Percentiles rank a stretch among this genome's conserved stretches.
Conservation (phyloP, 345 rosid genomes). For the Turnera subulata region DNA sequence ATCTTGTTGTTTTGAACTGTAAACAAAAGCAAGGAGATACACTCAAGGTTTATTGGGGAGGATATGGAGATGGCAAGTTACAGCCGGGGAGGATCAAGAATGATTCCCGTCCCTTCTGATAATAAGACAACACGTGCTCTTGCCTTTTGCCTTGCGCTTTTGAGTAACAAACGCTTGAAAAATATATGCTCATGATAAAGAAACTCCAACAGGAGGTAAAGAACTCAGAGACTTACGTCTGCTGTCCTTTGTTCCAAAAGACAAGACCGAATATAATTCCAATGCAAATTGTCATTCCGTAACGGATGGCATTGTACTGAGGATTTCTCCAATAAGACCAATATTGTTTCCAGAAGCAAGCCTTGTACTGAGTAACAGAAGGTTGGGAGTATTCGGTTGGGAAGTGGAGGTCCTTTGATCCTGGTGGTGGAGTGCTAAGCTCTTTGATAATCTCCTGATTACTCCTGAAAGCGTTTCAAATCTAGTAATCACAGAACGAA, state of each 20-base stretch:
- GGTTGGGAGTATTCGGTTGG: conserved; percentile 21
- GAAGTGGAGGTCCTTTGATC: conserved; percentile 24
- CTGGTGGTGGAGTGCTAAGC: conserved; percentile 24
- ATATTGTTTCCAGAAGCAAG: conserved; percentile 30
- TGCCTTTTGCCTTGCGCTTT: no score
- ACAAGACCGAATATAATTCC: conserved; percentile 27
- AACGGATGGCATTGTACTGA: conserved; percentile 26
- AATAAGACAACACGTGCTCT: no score
- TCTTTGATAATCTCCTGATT: conserved; percentile 26
- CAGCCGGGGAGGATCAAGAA: no score
- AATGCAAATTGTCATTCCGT: conserved; percentile 14
- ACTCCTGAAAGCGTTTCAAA: conserved; percentile 13
- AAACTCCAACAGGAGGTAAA: background rate
- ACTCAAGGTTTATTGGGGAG: no score
- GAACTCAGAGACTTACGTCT: conserved; percentile 17
- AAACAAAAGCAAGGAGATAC: background rate
- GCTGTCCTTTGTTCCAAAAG: conserved; percentile 26
- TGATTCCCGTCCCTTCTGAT: no score
- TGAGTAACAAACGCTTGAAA: no score
- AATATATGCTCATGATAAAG: no score
- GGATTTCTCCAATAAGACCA: conserved; percentile 34
- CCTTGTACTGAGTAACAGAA: conserved; percentile 16
- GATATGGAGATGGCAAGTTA: no score
- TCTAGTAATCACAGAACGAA: background rate
- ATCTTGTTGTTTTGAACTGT: conserved; percentile 22